Conservation (phyloP, 139 green algal genomes). For the Penium margaritaceum region DNA sequence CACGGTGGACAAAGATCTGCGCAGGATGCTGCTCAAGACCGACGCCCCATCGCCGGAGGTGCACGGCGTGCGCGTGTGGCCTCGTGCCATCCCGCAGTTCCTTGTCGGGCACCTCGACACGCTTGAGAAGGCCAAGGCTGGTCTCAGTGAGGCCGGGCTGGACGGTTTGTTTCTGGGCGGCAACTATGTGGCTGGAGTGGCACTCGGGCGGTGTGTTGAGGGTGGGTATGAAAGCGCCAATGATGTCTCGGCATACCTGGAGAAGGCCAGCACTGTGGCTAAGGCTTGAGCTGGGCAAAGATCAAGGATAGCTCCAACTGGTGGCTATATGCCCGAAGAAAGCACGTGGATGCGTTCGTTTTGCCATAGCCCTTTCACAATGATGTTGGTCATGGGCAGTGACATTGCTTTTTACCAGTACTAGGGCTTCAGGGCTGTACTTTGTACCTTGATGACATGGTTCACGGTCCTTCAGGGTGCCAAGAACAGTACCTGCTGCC, state of each 20-base stretch:
- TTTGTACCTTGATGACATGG: no score
- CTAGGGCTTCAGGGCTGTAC: no score
- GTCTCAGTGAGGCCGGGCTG: conserved; percentile 60
- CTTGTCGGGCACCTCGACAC: conserved; percentile 77
- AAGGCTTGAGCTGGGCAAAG: no score
- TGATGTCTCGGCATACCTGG: conserved; percentile 58
- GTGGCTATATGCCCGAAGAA: no score
- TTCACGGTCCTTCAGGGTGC: no score
- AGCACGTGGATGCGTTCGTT: no score
- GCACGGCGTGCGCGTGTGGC: conserved; percentile 86
- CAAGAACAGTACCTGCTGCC: no score
- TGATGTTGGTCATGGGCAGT: no score
- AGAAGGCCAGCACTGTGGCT: no score
- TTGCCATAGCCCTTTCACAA: no score
- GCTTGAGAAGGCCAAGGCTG: conserved; percentile 52
- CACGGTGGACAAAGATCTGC: conserved; percentile 78
- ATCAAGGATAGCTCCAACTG: no score
- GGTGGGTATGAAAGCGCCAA: conserved; percentile 75
- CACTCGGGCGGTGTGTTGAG: conserved; percentile 90
- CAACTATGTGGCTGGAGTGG: conserved; percentile 93
- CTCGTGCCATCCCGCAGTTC: conserved; percentile 94
- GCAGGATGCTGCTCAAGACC: conserved; percentile 83
- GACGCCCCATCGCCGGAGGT: conserved; percentile 68
- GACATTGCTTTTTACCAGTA: no score
- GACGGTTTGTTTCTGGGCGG: conserved; percentile 81